These are phyloP conservation scores for Hemerocallis citrina DNA, from an alignment of 106 monocot genomes.

Conservation along the genomic window DNA sequence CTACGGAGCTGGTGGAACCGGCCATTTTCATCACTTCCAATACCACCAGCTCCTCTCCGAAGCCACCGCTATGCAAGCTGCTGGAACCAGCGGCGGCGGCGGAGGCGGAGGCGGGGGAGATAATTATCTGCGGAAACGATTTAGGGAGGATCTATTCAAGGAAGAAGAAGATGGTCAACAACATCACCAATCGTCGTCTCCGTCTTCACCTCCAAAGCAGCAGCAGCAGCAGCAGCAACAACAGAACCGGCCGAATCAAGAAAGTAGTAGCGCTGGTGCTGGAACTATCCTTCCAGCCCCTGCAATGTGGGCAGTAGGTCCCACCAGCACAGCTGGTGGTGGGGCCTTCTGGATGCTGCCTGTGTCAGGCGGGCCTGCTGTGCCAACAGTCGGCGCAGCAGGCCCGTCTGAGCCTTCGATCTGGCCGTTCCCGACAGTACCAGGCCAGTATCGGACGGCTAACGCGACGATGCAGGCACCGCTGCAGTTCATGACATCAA, in stretches of 20 bases:
- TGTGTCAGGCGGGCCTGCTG: conserved; percentile 26
- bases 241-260: conserved; percentile 11
- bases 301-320: conserved; percentile 83
- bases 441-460: conserved; percentile 44
- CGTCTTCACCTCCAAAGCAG: no score
- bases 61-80: no score
- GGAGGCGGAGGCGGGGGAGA: conserved; percentile 23
- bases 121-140: conserved; percentile 61
- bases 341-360: conserved; percentile 99
- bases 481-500: conserved; percentile 85
- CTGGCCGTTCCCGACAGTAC: conserved; percentile 58
- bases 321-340: conserved; percentile 25
- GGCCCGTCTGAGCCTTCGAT: conserved; percentile 27
- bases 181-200: no score
- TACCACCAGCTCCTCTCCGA: conserved; percentile 34
- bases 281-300: no score
- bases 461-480: conserved; percentile 67
- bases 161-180: no score
- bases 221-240: no score
- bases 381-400: conserved; percentile 16
- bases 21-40: conserved; percentile 14
- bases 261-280: no score
- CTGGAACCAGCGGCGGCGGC: conserved; percentile 1
- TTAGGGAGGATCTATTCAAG: conserved; percentile 77
- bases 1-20: neutral